Evolutionary conservation across 495 filamentous ascomycete genomes (phyloP), one percentile per base, ranked within the genome.

Genomic region (Annulohypoxylon moriforme): DNA sequence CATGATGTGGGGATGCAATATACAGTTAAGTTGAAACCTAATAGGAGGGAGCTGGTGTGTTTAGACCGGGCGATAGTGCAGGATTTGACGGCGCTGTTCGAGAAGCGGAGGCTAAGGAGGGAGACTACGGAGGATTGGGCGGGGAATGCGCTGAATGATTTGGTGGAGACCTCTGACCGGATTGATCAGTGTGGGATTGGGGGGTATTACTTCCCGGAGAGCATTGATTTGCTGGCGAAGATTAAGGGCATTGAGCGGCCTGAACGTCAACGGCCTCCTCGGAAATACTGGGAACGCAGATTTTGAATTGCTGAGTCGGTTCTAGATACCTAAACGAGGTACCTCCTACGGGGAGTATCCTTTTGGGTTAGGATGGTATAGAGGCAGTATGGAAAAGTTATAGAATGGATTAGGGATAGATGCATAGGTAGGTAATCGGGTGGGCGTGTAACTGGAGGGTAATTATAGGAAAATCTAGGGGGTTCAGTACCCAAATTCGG

Each of bases 171-270:
- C 10, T 24, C 24, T 1, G 47, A 13, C 3, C 24, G 47, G 13
- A 52, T 52, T 29, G 47, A 52, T 27, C 10, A 29, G 47, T 52
- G 29, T 52, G 47, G 47, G 24, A 52, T 52, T 29, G 47, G 25
- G 3, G 4, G 1, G 11, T 13, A 52, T n/a, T 52, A 52, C 8
- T 52, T 52, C 16, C 47, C 13, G 22, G 24, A 52, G 47, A 52
- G 47, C 14, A 52, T 52, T 27, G 47, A 16, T 6, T 27, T 29
- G 11, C 8, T 52, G 24, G 47, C 47, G 4, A 10, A 27, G 25
- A 14, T 52, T 13, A 52, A 52, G 47, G 13, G 24, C 0, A 14
- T 52, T n/a, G 24, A 14, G 14, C 24, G 47, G 25, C 47, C 47
- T 4, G 13, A 9, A 1, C 47, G 29, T 29, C 22, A 2, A 7